phyloP scores from a whole-genome alignment of 805 yeast species.

The Wickerhamiella australiensis region DNA sequence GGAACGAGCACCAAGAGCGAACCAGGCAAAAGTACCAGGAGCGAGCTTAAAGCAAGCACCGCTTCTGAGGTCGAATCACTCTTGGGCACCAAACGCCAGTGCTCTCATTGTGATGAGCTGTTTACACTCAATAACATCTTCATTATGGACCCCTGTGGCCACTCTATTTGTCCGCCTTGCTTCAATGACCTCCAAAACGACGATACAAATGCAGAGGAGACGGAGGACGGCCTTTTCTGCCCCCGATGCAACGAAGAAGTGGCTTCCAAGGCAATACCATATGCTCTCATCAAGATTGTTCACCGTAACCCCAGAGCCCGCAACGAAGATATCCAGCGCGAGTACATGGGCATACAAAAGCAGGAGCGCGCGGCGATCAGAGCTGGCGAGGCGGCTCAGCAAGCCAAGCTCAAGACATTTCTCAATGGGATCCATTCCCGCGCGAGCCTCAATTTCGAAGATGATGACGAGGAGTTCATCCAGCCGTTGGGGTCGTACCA shows the following conservation, averaged over 20 bases:
- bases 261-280: neutral
- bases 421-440: neutral
- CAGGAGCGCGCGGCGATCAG: neutral
- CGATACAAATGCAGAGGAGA: neutral
- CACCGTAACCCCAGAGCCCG: neutral
- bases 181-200: conserved; percentile 20
- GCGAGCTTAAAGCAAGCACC: too few species aligned
- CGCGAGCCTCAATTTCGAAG: neutral
- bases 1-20: too few species aligned
- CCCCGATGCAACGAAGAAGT: neutral
- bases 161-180: conserved; percentile 19
- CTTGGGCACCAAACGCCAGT: conserved; percentile 5
- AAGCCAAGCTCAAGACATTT: neutral
- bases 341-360: neutral
- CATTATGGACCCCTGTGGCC: conserved; percentile 17
- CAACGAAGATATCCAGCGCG: neutral
- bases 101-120: conserved; percentile 16
- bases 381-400: neutral
- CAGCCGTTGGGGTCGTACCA: neutral
- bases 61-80: too few species aligned
- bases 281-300: neutral
- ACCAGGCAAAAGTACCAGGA: too few species aligned
- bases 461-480: neutral
- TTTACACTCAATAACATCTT: conserved; percentile 11
- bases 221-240: neutral